Evolutionary conservation across 768 basidiomycete species (phyloP).

Genomic region (Kwoniella dendrophila): DNA sequence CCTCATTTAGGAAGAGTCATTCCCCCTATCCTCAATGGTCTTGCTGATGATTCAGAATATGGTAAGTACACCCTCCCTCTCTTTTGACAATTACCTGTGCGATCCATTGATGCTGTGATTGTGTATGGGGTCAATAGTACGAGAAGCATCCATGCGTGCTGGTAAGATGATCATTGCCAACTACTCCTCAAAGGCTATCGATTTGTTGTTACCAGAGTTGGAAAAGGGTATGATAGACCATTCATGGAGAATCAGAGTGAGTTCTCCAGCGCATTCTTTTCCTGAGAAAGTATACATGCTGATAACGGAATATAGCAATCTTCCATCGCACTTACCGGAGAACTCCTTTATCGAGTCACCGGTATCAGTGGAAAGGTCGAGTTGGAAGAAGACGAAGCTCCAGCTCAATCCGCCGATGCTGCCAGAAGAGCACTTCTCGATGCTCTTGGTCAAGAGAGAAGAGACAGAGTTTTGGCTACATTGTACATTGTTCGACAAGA

Average conservation of each 20-base stretch:
- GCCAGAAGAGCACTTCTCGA: conserved; percentile 85
- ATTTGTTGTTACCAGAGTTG: conserved; percentile 88
- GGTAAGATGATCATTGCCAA: conserved; percentile 96
- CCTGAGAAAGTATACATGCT: neutral
- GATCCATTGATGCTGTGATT: neutral
- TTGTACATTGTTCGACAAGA: conserved; percentile 94
- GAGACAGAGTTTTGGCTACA: conserved; percentile 86
- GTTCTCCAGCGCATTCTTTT: conserved; percentile 42
- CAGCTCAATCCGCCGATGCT: conserved; percentile 69
- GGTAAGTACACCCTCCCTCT: conserved; percentile 32
- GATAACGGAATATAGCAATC: conserved; percentile 70
- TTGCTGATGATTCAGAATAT: conserved; percentile 90
- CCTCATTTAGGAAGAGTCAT: conserved; percentile 95
- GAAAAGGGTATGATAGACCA: conserved; percentile 93
- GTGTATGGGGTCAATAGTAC: conserved; percentile 59
- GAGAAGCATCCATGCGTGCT: conserved; percentile 98
- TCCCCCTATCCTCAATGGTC: conserved; percentile 82
- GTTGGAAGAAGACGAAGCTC: conserved; percentile 66
- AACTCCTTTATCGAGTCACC: conserved; percentile 92
- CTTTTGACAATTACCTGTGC: neutral
- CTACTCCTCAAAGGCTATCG: conserved; percentile 88
- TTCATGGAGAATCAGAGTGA: conserved; percentile 89
- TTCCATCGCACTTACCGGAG: conserved; percentile 92
- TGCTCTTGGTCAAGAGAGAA: conserved; percentile 80
- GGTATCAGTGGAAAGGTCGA: conserved; percentile 89